Evolutionary conservation across 495 filamentous ascomycete genomes (phyloP), one percentile per base, ranked within the genome.

Genomic region (Penicillium herquei): DNA sequence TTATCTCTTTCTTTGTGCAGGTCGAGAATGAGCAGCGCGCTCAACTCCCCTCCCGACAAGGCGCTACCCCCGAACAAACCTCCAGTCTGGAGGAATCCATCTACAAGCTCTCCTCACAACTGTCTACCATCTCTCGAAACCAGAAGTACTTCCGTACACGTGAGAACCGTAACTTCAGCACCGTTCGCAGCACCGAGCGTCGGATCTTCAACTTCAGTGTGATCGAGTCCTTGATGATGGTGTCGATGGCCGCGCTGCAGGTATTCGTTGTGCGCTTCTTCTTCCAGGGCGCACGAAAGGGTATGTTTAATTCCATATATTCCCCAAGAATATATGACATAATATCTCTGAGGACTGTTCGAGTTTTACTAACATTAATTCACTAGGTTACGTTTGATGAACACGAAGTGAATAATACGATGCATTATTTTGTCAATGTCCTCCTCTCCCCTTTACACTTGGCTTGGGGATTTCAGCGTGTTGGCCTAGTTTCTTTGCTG

Each of bases 131-230:
- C 68, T 90, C 90, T 14, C 86, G 95, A 45, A 96, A 96, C 78
- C 95, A 99, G 70, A 98, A 98, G 69, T 98, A 98, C 76, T 99
- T 99, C 86, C 89, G 95, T 33, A 99, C 95, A 2, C 85, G 95
- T 58, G 95, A 99, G 79, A 98, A 99, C 79, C 84, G 95, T 44
- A 99, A 99, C 71, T 96, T 98, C 75, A 96, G 90, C 73, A 99
- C 95, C 6, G 95, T 99, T 51, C 81, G 91, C 68, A 96, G 91
- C 73, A 99, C 95, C 31, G 95, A 99, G 78, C 82, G 80, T 59
- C 81, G 95, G 42, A 98, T 99, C 61, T 93, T 96, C 75, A 97
- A 97, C 70, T 97, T 99, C 75, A 96, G 90, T 65, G 78, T 99
- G 44, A 87, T 97, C 54, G 95, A 99, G 77, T 85, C 86, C 57